These are phyloP conservation scores for Yarrowia deformans DNA, from an alignment of 805 yeast species.

Conservation along the genomic window DNA sequence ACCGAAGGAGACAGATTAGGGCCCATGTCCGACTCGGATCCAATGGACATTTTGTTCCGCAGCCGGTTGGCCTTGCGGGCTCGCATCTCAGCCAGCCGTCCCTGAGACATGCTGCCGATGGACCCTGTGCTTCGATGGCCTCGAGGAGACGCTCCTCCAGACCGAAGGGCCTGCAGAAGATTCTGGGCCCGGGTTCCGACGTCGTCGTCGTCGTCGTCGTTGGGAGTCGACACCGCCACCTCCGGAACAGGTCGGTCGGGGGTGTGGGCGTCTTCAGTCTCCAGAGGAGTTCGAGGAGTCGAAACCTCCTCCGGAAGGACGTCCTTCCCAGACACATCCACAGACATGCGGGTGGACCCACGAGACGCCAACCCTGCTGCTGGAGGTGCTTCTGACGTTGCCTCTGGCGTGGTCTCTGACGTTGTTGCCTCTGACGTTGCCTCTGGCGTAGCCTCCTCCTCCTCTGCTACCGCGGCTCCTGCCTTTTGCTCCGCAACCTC, in stretches of 20 bases:
- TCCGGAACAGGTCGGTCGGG: constrained; percentile 42
- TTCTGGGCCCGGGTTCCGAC: constrained; percentile 68
- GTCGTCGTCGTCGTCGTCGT: constrained; percentile 52
- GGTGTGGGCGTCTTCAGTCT: constrained; percentile 2
- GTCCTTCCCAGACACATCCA: constrained; percentile 1
- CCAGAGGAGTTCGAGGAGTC: constrained; percentile 6
- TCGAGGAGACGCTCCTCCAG: constrained; percentile 44
- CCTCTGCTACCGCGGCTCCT: background rate
- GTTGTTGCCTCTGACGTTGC: too few relatives aligned
- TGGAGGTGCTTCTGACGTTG: background rate
- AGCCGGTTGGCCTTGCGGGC: constrained; percentile 44
- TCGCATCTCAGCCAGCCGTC: constrained; percentile 44
- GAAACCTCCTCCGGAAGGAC: background rate
- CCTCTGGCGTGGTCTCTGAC: background rate
- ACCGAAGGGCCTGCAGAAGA: constrained; percentile 67
- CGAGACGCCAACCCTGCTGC: background rate
- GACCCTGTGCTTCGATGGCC: constrained; percentile 27
- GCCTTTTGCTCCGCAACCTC: background rate
- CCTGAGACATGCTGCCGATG: constrained; percentile 26
- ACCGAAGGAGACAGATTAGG: constrained; percentile 10
- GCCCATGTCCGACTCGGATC: constrained; percentile 17
- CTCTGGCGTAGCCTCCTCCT: background rate
- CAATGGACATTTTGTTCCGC: constrained; percentile 38
- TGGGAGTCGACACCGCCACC: constrained; percentile 36
- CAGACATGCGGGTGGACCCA: background rate